Base-by-base conservation (phyloP, 768 basidiomycete genomes). In the Termitomyces titanicus region DNA sequence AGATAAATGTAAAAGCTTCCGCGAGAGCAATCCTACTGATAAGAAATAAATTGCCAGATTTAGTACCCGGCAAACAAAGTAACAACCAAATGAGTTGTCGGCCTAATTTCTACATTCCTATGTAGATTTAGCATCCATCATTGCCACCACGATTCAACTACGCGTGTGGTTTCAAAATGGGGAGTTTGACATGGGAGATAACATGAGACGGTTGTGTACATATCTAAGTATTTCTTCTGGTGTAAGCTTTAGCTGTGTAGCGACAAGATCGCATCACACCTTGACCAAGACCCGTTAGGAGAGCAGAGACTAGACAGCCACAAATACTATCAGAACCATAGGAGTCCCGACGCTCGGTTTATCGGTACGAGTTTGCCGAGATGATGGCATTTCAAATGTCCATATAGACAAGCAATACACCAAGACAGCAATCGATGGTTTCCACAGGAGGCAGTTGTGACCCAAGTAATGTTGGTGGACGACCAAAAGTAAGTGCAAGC, bases 381-480 rank as follows among this genome's bases (percentile, higher is more conserved):
- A 45, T 27, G 24, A 13, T 25, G 33, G 22, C n/a, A 22, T 17
- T 37, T 4, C 37, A 17, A 37, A n/a, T n/a, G n/a, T n/a, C n/a
- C n/a, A n/a, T n/a, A n/a, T n/a, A n/a, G n/a, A n/a, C n/a, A 43
- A 51, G 40, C 37, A 29, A 25, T 10, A 29, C 22, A 29, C 9
- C 17, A 15, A 38, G 12, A n/a, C n/a, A n/a, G n/a, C n/a, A 24
- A 50, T 39, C 44, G 40, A 53, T 52, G 31, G 37, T 12, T 9
- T 48, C 58, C 55, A 13, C 54, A 59, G 39, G 40, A 49, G 58
- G 58, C 51, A 59, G 38, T 10, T 55, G 42, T 34, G 51, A 37
- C 42, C 58, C 58, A 50, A 48, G 11, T 25, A 22, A 55, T n/a
- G n/a, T n/a, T n/a, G n/a, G n/a, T n/a, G n/a, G n/a, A n/a, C n/a